Base-by-base conservation (phyloP, 169 alveolate species). In the Cryptosporidium baileyi region DNA sequence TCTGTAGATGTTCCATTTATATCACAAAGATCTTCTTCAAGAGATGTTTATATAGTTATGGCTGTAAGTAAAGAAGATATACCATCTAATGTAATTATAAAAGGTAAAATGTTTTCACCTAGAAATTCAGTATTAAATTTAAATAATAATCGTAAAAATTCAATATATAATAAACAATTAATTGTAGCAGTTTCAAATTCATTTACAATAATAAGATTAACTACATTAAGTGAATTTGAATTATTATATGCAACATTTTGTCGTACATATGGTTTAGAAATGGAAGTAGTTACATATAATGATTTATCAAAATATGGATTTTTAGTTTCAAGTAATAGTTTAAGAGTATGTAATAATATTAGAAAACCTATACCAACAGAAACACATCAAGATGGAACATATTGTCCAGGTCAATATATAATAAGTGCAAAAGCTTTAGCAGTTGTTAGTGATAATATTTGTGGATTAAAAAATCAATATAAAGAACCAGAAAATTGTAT, bases 331-430 rank as follows among this genome's bases (percentile, higher is more conserved):
- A 89, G 65, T 28, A 59, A 32, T 40, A 82, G 65, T 57, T 60
- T 89, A 30, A 81, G 88, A 32, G 65, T 89, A 19, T 89, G 92
- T 67, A 88, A 79, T 8, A 90, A 89, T 38, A 60, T 89, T 7
- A 51, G 92, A 13, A 60, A 62, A 24, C 80, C 92, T 24, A 67
- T 89, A 26, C 79, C 89, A 32, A 79, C 89, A 9, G 92, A 89
- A 79, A 57, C 85, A 26, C 60, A 67, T 45, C 81, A 82, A 8
- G 82, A 52, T 47, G 92, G 85, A 1, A 80, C 82, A 19, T 90
- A 82, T 57, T 79, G 91, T 90, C 92, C 92, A 4, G 92, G 92
- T 26, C 92, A 89, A 57, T 89, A 63, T 60, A 54, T 82, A 40
- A 80, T 89, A 41, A 82, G 91, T 63, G 63, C 92, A 30, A 89